phyloP scores from a whole-genome alignment of 495 filamentous ascomycete species.

The Lasiosphaeris hirsuta region DNA sequence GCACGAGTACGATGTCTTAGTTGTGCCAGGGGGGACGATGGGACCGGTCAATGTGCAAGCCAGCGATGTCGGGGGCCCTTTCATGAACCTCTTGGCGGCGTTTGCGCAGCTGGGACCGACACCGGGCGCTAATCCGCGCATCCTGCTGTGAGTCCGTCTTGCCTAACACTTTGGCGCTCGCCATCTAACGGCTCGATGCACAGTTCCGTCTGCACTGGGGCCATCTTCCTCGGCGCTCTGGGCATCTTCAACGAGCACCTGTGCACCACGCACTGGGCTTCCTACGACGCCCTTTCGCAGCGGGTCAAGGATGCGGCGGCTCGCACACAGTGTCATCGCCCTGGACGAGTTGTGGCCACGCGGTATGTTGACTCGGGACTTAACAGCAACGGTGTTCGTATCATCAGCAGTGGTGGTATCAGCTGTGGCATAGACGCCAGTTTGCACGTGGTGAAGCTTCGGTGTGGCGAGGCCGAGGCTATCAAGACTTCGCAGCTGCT shows the following conservation, averaged over 20 bases:
- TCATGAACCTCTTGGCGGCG: not conserved
- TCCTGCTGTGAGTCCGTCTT: slow-evolving; percentile 1
- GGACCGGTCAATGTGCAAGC: slow-evolving; percentile 3
- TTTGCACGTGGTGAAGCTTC: slow-evolving; percentile 10
- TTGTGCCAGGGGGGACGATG: slow-evolving; percentile 6
- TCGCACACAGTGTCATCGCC: not conserved
- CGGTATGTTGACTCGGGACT: slow-evolving; percentile 13
- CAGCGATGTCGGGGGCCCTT: not conserved
- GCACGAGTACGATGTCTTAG: slow-evolving; percentile 6
- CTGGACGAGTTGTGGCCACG: slow-evolving; percentile 8
- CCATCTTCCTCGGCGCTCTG: slow-evolving; percentile 11
- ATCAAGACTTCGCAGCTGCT: slow-evolving; percentile 3
- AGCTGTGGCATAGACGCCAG: slow-evolving; percentile 14
- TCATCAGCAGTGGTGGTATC: slow-evolving; percentile 16
- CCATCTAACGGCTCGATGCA: not conserved
- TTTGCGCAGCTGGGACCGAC: not conserved
- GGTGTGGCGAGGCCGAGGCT: slow-evolving; percentile 2
- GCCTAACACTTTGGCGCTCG: not conserved
- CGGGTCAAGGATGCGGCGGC: not conserved
- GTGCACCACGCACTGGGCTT: slow-evolving; percentile 15
- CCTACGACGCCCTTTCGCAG: not conserved
- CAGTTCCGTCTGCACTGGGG: slow-evolving; percentile 17
- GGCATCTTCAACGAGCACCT: slow-evolving; percentile 12
- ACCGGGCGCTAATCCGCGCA: not conserved
- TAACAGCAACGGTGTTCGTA: slow-evolving; percentile 6